Conservation (phyloP, 2,329 filamentous ascomycete genomes). For the Alternaria brassicicola region DNA sequence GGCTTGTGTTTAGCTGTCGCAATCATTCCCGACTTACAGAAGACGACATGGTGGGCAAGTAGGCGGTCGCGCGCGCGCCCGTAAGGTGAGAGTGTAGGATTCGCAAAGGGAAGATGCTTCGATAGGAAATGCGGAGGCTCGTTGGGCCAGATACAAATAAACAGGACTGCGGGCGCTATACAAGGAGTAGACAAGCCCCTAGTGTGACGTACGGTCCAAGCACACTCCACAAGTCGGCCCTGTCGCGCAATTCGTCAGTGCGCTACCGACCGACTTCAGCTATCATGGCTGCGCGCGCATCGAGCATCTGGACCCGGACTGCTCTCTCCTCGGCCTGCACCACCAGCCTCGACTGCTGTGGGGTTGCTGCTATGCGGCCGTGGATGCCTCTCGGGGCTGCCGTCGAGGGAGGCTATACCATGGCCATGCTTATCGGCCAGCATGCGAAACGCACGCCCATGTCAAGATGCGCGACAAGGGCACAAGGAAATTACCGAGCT, state of each 20-base stretch:
- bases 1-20: background rate
- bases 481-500: conserved; percentile 5
- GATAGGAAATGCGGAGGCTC: conserved; percentile 10
- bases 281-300: conserved; percentile 1
- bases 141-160: conserved; percentile 23
- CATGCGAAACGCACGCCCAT: conserved; percentile 10
- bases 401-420: conserved; percentile 12
- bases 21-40: conserved; percentile 16
- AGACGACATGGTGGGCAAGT: conserved; percentile 30
- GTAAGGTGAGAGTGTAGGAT: conserved; percentile 5
- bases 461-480: conserved; percentile 10
- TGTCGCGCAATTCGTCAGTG: conserved; percentile 5
- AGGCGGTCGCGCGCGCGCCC: conserved; percentile 13
- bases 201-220: conserved; percentile 26
- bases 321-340: conserved; percentile 4
- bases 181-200: conserved; percentile 18
- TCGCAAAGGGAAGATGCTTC: conserved; percentile 10
- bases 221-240: conserved; percentile 23
- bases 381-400: conserved; percentile 16
- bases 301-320: conserved; percentile 22
- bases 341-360: conserved; percentile 21
- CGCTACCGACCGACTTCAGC: conserved; percentile 13
- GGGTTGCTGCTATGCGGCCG: background rate
- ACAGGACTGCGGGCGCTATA: conserved; percentile 24
- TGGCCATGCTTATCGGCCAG: background rate